These are phyloP conservation scores for Senecio squalidus DNA, from an alignment of 140 eudicot species.

Conservation along the genomic window DNA sequence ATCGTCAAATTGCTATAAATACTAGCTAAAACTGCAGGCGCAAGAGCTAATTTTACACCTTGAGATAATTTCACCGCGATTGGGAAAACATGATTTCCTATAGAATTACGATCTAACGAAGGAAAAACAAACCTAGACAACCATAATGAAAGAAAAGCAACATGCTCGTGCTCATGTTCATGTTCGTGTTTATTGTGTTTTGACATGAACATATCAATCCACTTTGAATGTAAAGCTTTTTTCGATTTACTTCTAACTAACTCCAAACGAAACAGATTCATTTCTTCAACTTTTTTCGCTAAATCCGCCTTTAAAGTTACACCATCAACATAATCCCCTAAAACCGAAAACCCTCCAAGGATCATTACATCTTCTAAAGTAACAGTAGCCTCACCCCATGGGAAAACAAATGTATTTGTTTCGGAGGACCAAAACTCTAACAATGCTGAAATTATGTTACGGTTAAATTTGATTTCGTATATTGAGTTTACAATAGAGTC, in stretches of 20 bases:
- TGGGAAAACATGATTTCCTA: constrained; percentile 28
- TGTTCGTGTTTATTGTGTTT: constrained; percentile 29
- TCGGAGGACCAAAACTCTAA: constrained; percentile 26
- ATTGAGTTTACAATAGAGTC: constrained; percentile 32
- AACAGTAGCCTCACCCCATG: constrained; percentile 56
- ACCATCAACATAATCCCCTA: constrained; percentile 20
- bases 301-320: not conserved
- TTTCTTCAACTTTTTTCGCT: constrained; percentile 5
- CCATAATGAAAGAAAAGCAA: constrained; percentile 43
- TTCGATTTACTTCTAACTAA: constrained; percentile 1
- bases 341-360: constrained; percentile 39
- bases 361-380: constrained; percentile 44
- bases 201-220: constrained; percentile 32
- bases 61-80: constrained; percentile 29
- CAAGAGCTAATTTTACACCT: constrained; percentile 37
- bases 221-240: constrained; percentile 13
- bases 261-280: not conserved
- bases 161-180: constrained; percentile 38
- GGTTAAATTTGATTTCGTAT: constrained; percentile 11
- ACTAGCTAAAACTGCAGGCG: constrained; percentile 38
- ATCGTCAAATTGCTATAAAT: constrained; percentile 28
- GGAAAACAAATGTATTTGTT: constrained; percentile 50
- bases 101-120: not conserved
- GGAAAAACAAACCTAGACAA: constrained; percentile 49
- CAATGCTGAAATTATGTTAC: constrained; percentile 17